phyloP scores from a whole-genome alignment of 2,329 filamentous ascomycete species.

The Beauveria sp. region DNA sequence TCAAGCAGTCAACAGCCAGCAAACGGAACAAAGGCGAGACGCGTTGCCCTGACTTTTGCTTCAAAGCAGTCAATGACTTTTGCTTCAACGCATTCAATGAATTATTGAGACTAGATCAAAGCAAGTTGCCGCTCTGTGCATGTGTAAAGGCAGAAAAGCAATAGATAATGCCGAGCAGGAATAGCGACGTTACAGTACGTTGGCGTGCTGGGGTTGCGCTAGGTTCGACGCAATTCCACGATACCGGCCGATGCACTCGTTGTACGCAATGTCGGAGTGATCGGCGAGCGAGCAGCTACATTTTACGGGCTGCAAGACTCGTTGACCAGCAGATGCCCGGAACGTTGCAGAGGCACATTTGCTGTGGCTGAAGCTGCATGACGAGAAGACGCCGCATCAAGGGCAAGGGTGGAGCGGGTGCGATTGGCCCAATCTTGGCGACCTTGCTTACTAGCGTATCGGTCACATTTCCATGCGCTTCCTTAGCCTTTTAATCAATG shows the following conservation, averaged over 20 bases:
- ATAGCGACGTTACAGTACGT: too few species aligned
- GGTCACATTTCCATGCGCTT: neutral
- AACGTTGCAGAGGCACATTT: neutral
- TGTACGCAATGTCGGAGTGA: neutral
- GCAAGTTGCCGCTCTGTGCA: too few species aligned
- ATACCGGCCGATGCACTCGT: neutral
- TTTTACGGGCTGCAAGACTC: neutral
- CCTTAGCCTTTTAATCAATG: neutral
- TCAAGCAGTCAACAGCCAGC: too few species aligned
- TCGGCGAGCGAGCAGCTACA: neutral
- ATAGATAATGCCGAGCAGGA: too few species aligned
- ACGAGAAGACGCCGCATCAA: neutral
- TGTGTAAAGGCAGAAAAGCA: too few species aligned
- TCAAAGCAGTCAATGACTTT: too few species aligned
- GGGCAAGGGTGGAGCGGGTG: neutral
- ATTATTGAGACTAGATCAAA: too few species aligned
- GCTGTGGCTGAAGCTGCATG: neutral
- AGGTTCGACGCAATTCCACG: too few species aligned
- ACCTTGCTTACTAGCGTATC: neutral
- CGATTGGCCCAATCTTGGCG: neutral
- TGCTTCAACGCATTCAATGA: too few species aligned
- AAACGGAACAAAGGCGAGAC: too few species aligned
- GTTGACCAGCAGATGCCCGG: neutral
- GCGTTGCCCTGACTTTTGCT: too few species aligned
- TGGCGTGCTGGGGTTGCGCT: too few species aligned